Conservation (phyloP, 495 filamentous ascomycete genomes). For the Penicillium chermesinum region DNA sequence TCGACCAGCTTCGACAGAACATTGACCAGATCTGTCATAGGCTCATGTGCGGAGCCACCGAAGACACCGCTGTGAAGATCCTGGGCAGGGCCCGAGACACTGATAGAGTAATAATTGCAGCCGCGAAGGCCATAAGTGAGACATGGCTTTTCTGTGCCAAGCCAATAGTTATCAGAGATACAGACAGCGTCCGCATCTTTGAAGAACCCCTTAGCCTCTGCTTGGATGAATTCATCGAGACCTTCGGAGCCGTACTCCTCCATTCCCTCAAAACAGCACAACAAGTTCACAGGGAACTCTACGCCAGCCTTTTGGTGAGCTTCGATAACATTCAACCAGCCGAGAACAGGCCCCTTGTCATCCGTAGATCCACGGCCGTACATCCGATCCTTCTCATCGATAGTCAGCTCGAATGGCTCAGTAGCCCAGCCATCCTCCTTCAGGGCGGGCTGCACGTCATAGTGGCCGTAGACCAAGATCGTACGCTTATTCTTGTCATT, state of each 20-base stretch:
- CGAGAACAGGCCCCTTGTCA: constrained; percentile 96
- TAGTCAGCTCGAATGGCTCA: constrained; percentile 85
- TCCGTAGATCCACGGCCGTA: constrained; percentile 93
- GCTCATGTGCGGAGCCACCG: constrained; percentile 91
- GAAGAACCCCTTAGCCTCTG: constrained; percentile 86
- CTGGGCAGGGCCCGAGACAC: constrained; percentile 80
- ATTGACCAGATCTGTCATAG: constrained; percentile 91
- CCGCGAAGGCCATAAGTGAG: constrained; percentile 97
- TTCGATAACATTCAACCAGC: constrained; percentile 97
- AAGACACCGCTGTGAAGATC: constrained; percentile 97
- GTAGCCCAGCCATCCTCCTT: constrained; percentile 95
- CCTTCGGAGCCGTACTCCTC: constrained; percentile 98
- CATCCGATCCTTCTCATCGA: constrained; percentile 89
- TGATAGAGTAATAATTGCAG: constrained; percentile 92
- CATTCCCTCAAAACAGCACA: constrained; percentile 99
- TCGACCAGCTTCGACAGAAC: constrained; percentile 81
- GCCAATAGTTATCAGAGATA: constrained; percentile 99
- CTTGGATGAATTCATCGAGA: constrained; percentile 87
- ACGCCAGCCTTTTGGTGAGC: constrained; percentile 91
- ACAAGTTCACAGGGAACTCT: constrained; percentile 92
- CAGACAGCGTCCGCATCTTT: constrained; percentile 93
- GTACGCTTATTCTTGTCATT: constrained; percentile 86
- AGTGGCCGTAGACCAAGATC: constrained; percentile 96
- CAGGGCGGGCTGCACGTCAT: constrained; percentile 95
- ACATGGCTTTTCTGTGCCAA: constrained; percentile 96